Evolutionary conservation across 371 early-diverging fungal genomes (phyloP).

Genomic region (Syncephalastrum contaminatum): DNA sequence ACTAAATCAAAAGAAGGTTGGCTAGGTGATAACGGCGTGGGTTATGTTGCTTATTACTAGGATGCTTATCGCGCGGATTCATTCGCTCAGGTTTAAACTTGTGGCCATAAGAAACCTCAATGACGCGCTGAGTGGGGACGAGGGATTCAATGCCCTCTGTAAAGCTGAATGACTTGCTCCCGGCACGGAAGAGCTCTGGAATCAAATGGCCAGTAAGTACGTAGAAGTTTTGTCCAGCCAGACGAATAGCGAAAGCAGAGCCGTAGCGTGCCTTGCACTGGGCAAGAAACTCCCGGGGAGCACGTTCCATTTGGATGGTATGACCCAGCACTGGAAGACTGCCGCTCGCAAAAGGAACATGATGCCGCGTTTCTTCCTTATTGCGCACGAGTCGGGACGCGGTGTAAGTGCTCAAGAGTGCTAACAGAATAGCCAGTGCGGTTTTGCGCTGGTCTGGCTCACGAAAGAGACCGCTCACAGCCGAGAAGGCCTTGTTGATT

Average conservation of each 20-base stretch:
- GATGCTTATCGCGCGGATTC: constrained; percentile 14
- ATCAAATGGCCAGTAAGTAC: constrained; percentile 15
- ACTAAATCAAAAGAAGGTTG: constrained; percentile 8
- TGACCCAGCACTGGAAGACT: constrained; percentile 13
- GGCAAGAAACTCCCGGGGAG: constrained; percentile 4
- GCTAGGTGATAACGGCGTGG: background rate
- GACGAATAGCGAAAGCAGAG: constrained; percentile 6
- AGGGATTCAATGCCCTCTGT: constrained; percentile 17
- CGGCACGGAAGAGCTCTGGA: constrained; percentile 12
- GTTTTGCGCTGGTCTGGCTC: too few species aligned
- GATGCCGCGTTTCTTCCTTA: too few species aligned
- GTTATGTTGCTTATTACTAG: constrained; percentile 1
- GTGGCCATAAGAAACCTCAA: constrained; percentile 14
- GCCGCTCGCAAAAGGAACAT: constrained; percentile 7
- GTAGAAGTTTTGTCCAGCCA: constrained; percentile 5
- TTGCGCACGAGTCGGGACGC: too few species aligned
- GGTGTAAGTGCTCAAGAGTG: too few species aligned
- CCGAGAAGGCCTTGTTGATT: too few species aligned
- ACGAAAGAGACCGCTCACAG: too few species aligned
- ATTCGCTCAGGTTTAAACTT: constrained; percentile 6
- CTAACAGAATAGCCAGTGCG: too few species aligned
- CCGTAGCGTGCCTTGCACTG: constrained; percentile 10
- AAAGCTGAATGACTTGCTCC: constrained; percentile 11
- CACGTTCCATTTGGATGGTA: background rate
- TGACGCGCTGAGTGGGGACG: constrained; percentile 11